Evolutionary conservation across 1,284 basidiomycete species (phyloP).

Genomic region (Rhizopogon parksii): DNA sequence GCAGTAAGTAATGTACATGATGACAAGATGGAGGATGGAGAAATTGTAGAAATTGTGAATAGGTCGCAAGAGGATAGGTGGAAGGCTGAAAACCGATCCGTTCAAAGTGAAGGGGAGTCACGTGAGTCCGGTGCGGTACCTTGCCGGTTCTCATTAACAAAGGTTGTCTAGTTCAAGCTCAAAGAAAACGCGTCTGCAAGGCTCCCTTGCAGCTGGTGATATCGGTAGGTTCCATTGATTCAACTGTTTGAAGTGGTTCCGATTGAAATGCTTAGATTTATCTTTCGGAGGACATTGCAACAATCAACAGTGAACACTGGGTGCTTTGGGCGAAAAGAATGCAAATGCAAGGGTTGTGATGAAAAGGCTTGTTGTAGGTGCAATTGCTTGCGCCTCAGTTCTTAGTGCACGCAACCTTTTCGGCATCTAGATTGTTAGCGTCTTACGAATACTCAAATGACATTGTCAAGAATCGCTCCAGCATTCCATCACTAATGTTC

Average conservation of each 20-base stretch:
- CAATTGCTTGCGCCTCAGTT: slow-evolving; percentile 7
- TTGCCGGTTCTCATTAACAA: neutral
- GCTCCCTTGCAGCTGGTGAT: slow-evolving; percentile 61
- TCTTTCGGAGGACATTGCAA: slow-evolving; percentile 41
- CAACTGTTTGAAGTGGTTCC: slow-evolving; percentile 25
- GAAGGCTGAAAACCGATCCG: too few relatives aligned
- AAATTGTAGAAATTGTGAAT: too few relatives aligned
- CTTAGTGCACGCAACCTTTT: slow-evolving; percentile 12
- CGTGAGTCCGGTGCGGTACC: slow-evolving; percentile 35
- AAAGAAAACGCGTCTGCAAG: slow-evolving; percentile 52
- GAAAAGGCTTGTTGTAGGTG: slow-evolving; percentile 2
- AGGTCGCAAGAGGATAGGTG: too few relatives aligned
- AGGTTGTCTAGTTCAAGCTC: slow-evolving; percentile 50
- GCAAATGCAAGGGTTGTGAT: slow-evolving; percentile 5
- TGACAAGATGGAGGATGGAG: too few relatives aligned
- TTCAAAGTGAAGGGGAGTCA: slow-evolving; percentile 57
- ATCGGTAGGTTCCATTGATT: slow-evolving; percentile 38
- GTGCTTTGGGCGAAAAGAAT: slow-evolving; percentile 30
- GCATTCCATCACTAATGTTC: neutral
- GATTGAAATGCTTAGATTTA: slow-evolving; percentile 20
- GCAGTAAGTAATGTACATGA: neutral
- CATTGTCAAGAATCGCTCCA: too few relatives aligned
- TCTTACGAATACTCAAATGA: neutral
- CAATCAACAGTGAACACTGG: slow-evolving; percentile 53
- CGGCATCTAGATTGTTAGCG: slow-evolving; percentile 1